Evolutionary conservation across 257 asterid genomes (phyloP).

Genomic region (Knoxia roxburghii): DNA sequence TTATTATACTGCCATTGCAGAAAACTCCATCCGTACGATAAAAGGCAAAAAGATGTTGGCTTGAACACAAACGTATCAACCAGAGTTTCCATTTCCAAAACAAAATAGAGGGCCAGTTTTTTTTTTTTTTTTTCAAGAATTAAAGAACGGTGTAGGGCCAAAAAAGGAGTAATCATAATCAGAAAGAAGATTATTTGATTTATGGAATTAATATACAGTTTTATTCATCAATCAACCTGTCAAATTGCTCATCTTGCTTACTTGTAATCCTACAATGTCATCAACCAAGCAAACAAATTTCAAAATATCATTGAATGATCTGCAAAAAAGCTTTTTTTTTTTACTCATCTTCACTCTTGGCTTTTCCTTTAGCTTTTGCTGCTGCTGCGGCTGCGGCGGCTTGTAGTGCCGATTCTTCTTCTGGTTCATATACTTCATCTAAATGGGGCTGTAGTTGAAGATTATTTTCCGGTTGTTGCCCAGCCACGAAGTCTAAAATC

Average conservation of each 20-base stretch:
- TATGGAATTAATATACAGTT: slow-evolving; percentile 20
- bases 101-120: too few relatives aligned
- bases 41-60: too few relatives aligned
- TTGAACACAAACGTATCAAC: too few relatives aligned
- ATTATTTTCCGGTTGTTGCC: slow-evolving; percentile 39
- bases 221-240: background rate
- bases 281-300: too few relatives aligned
- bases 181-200: slow-evolving; percentile 5
- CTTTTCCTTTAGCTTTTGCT: slow-evolving; percentile 11
- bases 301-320: slow-evolving; percentile 2
- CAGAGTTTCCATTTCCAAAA: too few relatives aligned
- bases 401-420: background rate
- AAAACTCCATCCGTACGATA: too few relatives aligned
- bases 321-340: background rate
- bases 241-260: slow-evolving; percentile 10
- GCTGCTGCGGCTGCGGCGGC: background rate
- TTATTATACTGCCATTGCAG: too few relatives aligned
- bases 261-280: slow-evolving; percentile 9
- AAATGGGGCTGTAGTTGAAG: slow-evolving; percentile 16
- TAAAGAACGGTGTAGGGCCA: too few relatives aligned
- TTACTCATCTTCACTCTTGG: slow-evolving; percentile 10
- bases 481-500: slow-evolving; percentile 51
- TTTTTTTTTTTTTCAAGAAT: too few relatives aligned
- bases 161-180: too few relatives aligned
- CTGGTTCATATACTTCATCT: slow-evolving; percentile 7